Percentiles rank a stretch among this genome's conserved stretches.
Conservation (phyloP, 225 moss, liverwort and hornwort species). For the Rhytidiadelphus loreus region DNA sequence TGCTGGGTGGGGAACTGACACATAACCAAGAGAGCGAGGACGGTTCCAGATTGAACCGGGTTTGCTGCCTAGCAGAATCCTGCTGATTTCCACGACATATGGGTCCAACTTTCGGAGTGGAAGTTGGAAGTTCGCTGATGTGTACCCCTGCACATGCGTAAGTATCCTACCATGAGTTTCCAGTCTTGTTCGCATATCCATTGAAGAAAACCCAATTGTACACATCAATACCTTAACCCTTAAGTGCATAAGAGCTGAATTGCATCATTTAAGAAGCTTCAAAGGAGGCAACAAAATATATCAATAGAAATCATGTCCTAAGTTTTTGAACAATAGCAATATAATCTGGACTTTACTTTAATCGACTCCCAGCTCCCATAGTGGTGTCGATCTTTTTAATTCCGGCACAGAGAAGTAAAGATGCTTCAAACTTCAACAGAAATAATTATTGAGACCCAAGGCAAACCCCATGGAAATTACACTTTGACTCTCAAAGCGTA, state of each 20-base stretch:
- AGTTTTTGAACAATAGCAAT: background rate
- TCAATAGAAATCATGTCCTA: background rate
- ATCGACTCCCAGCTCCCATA: background rate
- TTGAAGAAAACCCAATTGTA: background rate
- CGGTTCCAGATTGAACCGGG: slow-evolving; percentile 47
- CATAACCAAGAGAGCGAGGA: slow-evolving; percentile 41
- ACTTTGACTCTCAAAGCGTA: background rate
- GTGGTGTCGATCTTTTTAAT: background rate
- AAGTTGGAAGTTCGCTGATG: slow-evolving; percentile 21
- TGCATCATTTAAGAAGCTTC: background rate
- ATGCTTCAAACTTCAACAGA: background rate
- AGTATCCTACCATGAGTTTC: background rate
- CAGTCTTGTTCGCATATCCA: background rate
- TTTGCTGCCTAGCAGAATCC: slow-evolving; percentile 27
- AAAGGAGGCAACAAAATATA: background rate
- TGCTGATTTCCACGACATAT: slow-evolving; percentile 27
- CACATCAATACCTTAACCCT: background rate
- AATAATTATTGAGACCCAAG: background rate
- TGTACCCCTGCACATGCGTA: slow-evolving; percentile 14
- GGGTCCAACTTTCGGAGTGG: slow-evolving; percentile 44
- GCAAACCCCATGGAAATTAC: background rate
- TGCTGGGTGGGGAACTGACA: slow-evolving; percentile 1
- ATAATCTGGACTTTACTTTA: background rate
- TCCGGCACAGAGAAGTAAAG: background rate
- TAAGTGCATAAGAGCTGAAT: background rate